These are phyloP conservation scores for Yarrowia bubula DNA, from an alignment of 805 yeast species.

Conservation along the genomic window DNA sequence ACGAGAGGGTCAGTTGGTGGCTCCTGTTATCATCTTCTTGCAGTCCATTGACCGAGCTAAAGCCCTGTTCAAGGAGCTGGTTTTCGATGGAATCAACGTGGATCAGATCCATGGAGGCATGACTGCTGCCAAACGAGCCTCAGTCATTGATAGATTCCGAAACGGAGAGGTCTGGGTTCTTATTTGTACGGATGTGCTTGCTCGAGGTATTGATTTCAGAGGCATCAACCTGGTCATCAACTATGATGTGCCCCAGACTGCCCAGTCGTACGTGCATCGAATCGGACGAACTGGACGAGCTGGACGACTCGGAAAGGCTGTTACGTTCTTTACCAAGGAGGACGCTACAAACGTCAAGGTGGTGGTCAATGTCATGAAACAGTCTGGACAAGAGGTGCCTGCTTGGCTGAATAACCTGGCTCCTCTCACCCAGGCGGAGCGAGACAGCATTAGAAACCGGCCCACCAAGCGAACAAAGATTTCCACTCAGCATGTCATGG, in stretches of 20 bases:
- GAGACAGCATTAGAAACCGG: constrained; percentile 56
- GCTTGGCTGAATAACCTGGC: constrained; percentile 78
- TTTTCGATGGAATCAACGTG: constrained; percentile 88
- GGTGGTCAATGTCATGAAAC: constrained; percentile 91
- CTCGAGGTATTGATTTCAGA: constrained; percentile 96
- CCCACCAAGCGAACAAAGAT: constrained; percentile 66
- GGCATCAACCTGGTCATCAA: constrained; percentile 93
- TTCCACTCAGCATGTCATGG: constrained; percentile 59
- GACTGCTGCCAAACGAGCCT: constrained; percentile 82
- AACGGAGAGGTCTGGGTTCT: constrained; percentile 93
- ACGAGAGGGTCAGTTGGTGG: constrained; percentile 68
- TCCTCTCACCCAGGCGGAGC: constrained; percentile 62
- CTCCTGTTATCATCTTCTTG: constrained; percentile 88
- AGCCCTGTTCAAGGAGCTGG: constrained; percentile 86
- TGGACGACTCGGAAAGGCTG: constrained; percentile 79
- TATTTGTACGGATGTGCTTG: constrained; percentile 92
- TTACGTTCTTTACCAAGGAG: constrained; percentile 90
- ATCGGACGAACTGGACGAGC: constrained; percentile 99
- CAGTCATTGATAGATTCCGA: constrained; percentile 77
- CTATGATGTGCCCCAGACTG: constrained; percentile 91
- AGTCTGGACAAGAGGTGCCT: constrained; percentile 67
- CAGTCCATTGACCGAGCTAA: constrained; percentile 93
- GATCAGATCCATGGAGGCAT: constrained; percentile 96
- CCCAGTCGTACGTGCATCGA: constrained; percentile 95
- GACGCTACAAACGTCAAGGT: constrained; percentile 75